Evolutionary conservation across 768 basidiomycete species (phyloP).

Genomic region (Naematelia aurantialba): DNA sequence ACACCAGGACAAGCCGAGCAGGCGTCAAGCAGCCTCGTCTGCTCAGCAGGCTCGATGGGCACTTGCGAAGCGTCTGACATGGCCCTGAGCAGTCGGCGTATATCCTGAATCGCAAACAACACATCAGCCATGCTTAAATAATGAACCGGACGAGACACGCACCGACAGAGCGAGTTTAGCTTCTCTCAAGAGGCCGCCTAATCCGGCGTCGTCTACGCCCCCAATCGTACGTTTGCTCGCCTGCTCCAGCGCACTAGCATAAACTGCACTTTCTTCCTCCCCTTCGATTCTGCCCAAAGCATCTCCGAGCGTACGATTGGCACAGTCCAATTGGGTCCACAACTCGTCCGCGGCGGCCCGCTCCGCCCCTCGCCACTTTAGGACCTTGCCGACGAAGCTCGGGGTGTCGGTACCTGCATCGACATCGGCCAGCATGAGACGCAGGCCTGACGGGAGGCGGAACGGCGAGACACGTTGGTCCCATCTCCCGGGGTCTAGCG

Average conservation of each 20-base stretch:
- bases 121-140: not conserved
- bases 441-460: conserved; percentile 73
- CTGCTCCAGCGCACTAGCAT: not conserved
- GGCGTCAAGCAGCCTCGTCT: conserved; percentile 74
- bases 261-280: not conserved
- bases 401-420: conserved; percentile 96
- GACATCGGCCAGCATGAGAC: conserved; percentile 89
- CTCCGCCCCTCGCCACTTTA: conserved; percentile 77
- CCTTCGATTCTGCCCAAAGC: conserved; percentile 7
- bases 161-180: not conserved
- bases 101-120: too few species aligned
- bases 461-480: conserved; percentile 67
- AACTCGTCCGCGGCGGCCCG: conserved; percentile 52
- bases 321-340: conserved; percentile 24
- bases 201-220: not conserved
- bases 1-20: conserved; percentile 75
- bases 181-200: not conserved
- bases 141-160: not conserved
- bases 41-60: conserved; percentile 84
- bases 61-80: conserved; percentile 77
- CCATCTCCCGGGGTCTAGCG: conserved; percentile 57
- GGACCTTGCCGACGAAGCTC: conserved; percentile 82
- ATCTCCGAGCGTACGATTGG: conserved; percentile 26
- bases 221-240: not conserved
- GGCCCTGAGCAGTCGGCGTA: conserved; percentile 72